Percentiles rank a stretch among this genome's conserved stretches.
These are phyloP conservation scores for Hanseniaspora meyeri DNA, from an alignment of 805 yeast species.

Conservation along the genomic window DNA sequence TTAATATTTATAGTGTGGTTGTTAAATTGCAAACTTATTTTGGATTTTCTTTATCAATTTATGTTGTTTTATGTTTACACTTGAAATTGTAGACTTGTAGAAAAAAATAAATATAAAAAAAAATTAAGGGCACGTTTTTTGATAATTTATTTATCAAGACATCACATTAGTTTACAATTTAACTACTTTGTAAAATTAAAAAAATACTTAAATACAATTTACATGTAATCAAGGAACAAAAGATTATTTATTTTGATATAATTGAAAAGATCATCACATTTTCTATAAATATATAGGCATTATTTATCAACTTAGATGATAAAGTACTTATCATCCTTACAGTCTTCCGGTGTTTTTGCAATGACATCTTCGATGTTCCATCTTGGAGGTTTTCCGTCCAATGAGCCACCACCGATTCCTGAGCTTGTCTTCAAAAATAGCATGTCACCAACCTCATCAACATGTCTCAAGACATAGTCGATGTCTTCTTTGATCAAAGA, in stretches of 20 bases:
- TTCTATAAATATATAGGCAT: neutral
- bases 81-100: no score
- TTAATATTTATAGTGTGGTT: neutral
- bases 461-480: constrained; percentile 59
- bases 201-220: no score
- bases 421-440: constrained; percentile 64
- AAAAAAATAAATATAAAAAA: no score
- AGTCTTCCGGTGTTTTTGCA: constrained; percentile 57
- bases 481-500: constrained; percentile 89
- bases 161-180: no score
- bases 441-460: constrained; percentile 67
- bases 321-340: constrained; percentile 32
- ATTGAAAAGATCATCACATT: no score
- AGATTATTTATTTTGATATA: no score
- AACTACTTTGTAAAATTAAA: no score
- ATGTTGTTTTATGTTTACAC: no score
- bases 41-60: neutral
- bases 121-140: no score
- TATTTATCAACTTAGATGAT: constrained; percentile 16
- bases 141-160: no score
- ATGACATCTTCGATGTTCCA: constrained; percentile 71
- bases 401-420: constrained; percentile 55
- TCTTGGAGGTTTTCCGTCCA: constrained; percentile 57
- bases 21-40: no score
- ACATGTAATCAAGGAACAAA: no score